Conservation (phyloP, 1,139 yeast genomes). For the Eremothecium gossypii region DNA sequence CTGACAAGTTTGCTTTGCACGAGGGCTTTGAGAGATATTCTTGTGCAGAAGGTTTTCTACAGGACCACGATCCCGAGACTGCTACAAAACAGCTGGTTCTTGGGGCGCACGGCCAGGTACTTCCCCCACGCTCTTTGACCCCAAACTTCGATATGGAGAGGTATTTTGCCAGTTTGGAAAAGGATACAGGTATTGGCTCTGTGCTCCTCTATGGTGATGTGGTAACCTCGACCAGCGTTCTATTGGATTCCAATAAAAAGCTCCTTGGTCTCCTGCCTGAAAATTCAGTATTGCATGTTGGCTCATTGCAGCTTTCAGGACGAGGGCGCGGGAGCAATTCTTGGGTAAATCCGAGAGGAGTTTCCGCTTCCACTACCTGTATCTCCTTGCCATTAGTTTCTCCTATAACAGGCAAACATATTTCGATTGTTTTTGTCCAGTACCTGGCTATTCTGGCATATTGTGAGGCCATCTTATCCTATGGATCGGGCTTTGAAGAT, state of each 20-base stretch:
- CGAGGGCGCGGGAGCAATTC: conserved; percentile 91
- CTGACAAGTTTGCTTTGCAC: conserved; percentile 30
- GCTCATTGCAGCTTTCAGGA: conserved; percentile 81
- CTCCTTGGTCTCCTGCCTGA: conserved; percentile 37
- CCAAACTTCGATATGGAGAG: conserved; percentile 61
- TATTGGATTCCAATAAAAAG: conserved; percentile 63
- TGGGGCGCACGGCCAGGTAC: conserved; percentile 26
- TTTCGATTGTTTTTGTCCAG: conserved; percentile 70
- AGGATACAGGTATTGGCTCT: conserved; percentile 46
- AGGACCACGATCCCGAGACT: conserved; percentile 42
- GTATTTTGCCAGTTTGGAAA: conserved; percentile 44
- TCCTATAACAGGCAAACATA: conserved; percentile 29
- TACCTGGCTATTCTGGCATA: conserved; percentile 78
- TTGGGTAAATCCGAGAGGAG: conserved; percentile 94
- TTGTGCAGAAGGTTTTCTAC: conserved; percentile 23
- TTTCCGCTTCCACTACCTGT: conserved; percentile 70
- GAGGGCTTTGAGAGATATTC: conserved; percentile 26
- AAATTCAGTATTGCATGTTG: conserved; percentile 35
- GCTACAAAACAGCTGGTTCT: conserved; percentile 44
- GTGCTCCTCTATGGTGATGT: conserved; percentile 74
- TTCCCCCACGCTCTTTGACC: conserved; percentile 31
- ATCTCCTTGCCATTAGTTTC: conserved; percentile 45
- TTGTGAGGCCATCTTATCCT: conserved; percentile 62
- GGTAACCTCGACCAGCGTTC: conserved; percentile 74
- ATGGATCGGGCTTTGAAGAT: conserved; percentile 59